These are phyloP conservation scores for Talaromyces pinophilus DNA, from an alignment of 2,329 filamentous ascomycete species.

Conservation along the genomic window DNA sequence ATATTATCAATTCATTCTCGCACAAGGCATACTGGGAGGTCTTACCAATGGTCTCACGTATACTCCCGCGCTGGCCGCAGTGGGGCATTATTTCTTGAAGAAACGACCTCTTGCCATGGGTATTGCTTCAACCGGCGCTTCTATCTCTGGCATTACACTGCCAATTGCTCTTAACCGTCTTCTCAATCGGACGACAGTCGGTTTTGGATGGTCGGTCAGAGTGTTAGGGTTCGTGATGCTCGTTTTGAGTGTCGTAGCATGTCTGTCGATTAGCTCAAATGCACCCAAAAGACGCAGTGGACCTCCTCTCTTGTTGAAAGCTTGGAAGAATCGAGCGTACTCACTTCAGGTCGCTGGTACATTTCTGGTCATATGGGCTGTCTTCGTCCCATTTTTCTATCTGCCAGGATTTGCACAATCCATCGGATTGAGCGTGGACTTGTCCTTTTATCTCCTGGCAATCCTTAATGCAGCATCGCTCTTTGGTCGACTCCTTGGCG, in stretches of 20 bases:
- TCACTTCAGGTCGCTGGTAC: slow-evolving; percentile 26
- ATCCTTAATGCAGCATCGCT: slow-evolving; percentile 39
- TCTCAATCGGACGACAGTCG: slow-evolving; percentile 46
- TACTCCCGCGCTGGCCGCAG: slow-evolving; percentile 48
- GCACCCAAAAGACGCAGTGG: slow-evolving; percentile 36
- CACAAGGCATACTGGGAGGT: slow-evolving; percentile 39
- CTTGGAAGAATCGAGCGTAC: slow-evolving; percentile 30
- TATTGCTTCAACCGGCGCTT: slow-evolving; percentile 49
- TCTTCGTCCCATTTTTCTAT: slow-evolving; percentile 38
- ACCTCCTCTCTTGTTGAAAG: slow-evolving; percentile 27
- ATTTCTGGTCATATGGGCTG: slow-evolving; percentile 31
- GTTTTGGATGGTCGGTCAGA: slow-evolving; percentile 55
- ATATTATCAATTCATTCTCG: slow-evolving; percentile 58
- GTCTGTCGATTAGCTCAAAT: slow-evolving; percentile 29
- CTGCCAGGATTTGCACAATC: slow-evolving; percentile 32
- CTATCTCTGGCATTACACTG: slow-evolving; percentile 55
- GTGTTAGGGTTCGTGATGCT: slow-evolving; percentile 54
- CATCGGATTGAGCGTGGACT: slow-evolving; percentile 27
- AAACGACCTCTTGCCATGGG: slow-evolving; percentile 51
- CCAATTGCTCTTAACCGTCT: slow-evolving; percentile 52
- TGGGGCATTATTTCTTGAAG: slow-evolving; percentile 52
- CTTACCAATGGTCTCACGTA: slow-evolving; percentile 44
- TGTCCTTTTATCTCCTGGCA: slow-evolving; percentile 32
- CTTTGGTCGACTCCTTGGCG: slow-evolving; percentile 38
- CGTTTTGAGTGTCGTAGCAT: slow-evolving; percentile 46